Percentiles rank a stretch among this genome's conserved stretches.
Conservation (phyloP, 805 yeast species). For the Hanseniaspora occidentalis region DNA sequence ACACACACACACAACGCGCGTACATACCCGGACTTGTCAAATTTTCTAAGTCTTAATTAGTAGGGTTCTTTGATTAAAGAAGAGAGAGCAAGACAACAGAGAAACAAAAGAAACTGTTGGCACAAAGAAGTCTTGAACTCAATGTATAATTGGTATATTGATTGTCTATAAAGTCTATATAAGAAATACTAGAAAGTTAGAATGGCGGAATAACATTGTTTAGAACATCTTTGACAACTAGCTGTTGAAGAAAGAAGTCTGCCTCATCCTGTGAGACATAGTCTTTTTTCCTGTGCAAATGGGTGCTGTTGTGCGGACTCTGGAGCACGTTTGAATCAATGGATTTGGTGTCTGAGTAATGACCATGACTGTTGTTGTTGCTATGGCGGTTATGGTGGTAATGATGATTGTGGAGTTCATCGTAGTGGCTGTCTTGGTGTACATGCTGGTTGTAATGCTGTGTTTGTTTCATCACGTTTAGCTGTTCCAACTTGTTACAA, state of each 20-base stretch:
- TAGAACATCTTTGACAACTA: slow-evolving; percentile 41
- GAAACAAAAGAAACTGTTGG: not conserved
- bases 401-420: not conserved
- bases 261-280: slow-evolving; percentile 11
- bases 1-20: too few species aligned
- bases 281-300: slow-evolving; percentile 11
- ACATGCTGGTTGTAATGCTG: not conserved
- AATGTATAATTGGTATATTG: not conserved
- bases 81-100: not conserved
- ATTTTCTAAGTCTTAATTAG: not conserved
- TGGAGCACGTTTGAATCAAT: too few species aligned
- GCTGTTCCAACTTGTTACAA: slow-evolving; percentile 26
- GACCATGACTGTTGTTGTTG: slow-evolving; percentile 13
- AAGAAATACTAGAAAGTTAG: slow-evolving; percentile 12
- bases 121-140: not conserved
- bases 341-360: too few species aligned
- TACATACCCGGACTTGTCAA: too few species aligned
- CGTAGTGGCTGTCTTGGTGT: not conserved
- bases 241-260: slow-evolving; percentile 24
- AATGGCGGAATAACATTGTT: slow-evolving; percentile 41
- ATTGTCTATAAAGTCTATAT: too few species aligned
- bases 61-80: not conserved
- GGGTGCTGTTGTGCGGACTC: slow-evolving; percentile 14
- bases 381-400: too few species aligned
- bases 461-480: not conserved